Evolutionary conservation across 2,329 filamentous ascomycete genomes (phyloP).

Genomic region (Hypomyces rosellus): DNA sequence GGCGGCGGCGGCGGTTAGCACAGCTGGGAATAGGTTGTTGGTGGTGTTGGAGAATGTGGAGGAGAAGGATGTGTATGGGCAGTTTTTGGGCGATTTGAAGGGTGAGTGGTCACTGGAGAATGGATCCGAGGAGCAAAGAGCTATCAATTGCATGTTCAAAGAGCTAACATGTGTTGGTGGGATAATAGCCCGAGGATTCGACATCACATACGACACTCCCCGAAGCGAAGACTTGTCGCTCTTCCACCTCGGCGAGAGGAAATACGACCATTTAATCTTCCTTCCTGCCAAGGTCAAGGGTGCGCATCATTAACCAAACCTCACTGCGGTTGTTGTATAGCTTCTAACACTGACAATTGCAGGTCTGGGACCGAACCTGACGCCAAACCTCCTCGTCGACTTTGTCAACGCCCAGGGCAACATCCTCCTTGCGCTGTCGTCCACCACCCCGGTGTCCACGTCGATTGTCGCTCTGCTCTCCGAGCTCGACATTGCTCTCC

Average conservation of each 20-base stretch:
- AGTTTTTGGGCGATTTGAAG: conserved; percentile 68
- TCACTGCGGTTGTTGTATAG: too few species aligned
- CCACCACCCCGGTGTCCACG: conserved; percentile 61
- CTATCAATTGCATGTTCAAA: too few species aligned
- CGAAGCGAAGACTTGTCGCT: conserved; percentile 72
- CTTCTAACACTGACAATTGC: not conserved
- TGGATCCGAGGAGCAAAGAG: not conserved
- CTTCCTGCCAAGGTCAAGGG: conserved; percentile 89
- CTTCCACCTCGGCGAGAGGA: conserved; percentile 79
- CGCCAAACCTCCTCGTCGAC: conserved; percentile 77
- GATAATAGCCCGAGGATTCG: conserved; percentile 68
- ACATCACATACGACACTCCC: conserved; percentile 73
- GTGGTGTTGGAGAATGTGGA: conserved; percentile 78
- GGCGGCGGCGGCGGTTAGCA: conserved; percentile 69
- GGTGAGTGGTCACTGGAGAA: conserved; percentile 39
- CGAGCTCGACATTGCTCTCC: conserved; percentile 85
- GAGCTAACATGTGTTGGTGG: conserved; percentile 18
- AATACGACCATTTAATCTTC: conserved; percentile 85
- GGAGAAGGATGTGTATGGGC: conserved; percentile 77
- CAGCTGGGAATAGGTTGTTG: conserved; percentile 70
- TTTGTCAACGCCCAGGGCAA: conserved; percentile 92
- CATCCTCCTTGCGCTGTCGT: conserved; percentile 77
- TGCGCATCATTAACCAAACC: conserved; percentile 24
- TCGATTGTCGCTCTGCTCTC: conserved; percentile 72
- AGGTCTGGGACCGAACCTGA: conserved; percentile 85